Percentiles rank a stretch among this genome's conserved stretches.
Evolutionary conservation across 371 early-diverging fungal genomes (phyloP).

Genomic region (Mortierella sp.): DNA sequence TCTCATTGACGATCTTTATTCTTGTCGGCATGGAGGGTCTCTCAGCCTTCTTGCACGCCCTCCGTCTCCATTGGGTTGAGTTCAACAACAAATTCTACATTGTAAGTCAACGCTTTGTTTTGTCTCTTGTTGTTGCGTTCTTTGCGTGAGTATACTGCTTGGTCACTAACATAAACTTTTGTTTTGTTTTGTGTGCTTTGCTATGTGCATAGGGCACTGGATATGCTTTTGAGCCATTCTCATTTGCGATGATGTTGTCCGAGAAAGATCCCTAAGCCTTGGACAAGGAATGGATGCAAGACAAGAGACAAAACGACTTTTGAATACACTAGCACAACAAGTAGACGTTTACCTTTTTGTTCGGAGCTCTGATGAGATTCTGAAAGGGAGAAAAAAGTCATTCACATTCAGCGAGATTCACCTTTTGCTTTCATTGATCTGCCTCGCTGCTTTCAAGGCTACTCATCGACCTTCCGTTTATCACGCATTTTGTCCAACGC

Average conservation of each 20-base stretch:
- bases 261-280: conserved; percentile 25
- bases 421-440: not conserved
- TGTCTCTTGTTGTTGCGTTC: not conserved
- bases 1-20: conserved; percentile 83
- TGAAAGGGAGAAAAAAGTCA: not conserved
- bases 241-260: conserved; percentile 60
- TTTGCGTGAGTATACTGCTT: not conserved
- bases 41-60: conserved; percentile 98
- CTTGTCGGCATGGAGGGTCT: conserved; percentile 99
- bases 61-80: conserved; percentile 99
- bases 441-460: not conserved
- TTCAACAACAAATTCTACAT: conserved; percentile 99
- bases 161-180: not conserved
- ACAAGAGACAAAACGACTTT: not conserved
- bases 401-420: not conserved
- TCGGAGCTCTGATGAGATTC: not conserved
- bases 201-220: conserved; percentile 74
- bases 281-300: too few relatives aligned
- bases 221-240: conserved; percentile 87
- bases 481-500: not conserved
- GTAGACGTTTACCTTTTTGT: not conserved
- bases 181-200: not conserved
- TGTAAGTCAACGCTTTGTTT: not conserved
- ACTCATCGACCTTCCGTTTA: not conserved
- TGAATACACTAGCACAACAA: not conserved